Base-by-base conservation (phyloP, 2,329 filamentous ascomycete genomes). In the Pseudocercospora vitis region DNA sequence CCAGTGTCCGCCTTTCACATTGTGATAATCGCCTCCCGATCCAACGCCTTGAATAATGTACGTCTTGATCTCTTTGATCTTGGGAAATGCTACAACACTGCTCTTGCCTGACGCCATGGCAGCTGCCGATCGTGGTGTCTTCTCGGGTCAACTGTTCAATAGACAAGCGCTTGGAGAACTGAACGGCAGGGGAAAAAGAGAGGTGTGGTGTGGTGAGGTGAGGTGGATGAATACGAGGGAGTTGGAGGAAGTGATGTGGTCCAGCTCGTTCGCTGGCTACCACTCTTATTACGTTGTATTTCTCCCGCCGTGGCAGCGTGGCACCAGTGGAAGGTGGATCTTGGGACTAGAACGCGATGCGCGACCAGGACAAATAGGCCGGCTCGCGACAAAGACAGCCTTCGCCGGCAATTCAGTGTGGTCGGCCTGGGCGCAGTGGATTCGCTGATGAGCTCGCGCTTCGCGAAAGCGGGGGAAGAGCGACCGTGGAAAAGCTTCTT, bases 11-110 rank as follows among this genome's bases (percentile, higher is more conserved):
- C 76, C 78, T 69, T 89, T 81, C 66, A 95, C 91, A 79, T 96
- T 96, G 79, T 96, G 91, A 71, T 96, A 96, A 70, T 92, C 88
- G 58, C 88, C 87, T 53, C 87, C 87, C 73, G 73, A 73, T 51
- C 75, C 74, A 11, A 80, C 82, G 24, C 86, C 86, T 53, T 82
- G 79, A 51, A 89, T 87, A 55, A 91, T 78, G 67, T 82, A 91
- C 29, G 87, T 89, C 65, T 85, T 78, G 56, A 92, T 75, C 68
- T 84, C 81, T 74, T 88, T 89, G 76, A 92, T 90, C 51, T 80
- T 87, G 42, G 88, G 88, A 63, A 91, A 91, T 6, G 78, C 68
- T 60, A 73, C 76, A 55, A 79, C 78, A 62, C 74, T 65, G 64
- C 48, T 60, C 55, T 57, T 65, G 61, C 32, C 45, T 45, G 57